These are phyloP conservation scores for Epichloe typhina DNA, from an alignment of 2,329 filamentous ascomycete genomes.

Conservation along the genomic window DNA sequence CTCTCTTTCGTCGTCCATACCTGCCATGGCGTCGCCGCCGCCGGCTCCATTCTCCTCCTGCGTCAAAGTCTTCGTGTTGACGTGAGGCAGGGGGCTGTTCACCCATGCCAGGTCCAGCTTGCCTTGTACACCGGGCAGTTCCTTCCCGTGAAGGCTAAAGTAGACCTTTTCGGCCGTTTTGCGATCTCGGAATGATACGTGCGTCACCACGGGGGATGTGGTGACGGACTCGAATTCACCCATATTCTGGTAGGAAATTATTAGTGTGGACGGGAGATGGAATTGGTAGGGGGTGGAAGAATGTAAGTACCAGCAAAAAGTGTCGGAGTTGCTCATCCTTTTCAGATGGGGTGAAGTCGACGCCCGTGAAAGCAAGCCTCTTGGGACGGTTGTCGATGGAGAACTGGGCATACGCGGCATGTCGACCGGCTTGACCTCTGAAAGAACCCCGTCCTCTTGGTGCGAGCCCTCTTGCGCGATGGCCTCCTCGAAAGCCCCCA, in stretches of 20 bases:
- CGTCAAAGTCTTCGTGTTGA: conserved; percentile 6
- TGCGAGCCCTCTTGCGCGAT: conserved; percentile 20
- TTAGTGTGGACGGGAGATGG: neutral
- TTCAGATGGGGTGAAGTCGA: conserved; percentile 46
- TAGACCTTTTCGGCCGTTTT: conserved; percentile 60
- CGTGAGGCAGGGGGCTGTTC: conserved; percentile 16
- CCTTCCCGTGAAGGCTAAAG: conserved; percentile 40
- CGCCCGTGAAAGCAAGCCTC: conserved; percentile 49
- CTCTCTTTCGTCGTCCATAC: conserved; percentile 12
- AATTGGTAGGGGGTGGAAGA: neutral
- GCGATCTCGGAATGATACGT: conserved; percentile 52
- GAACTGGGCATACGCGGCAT: conserved; percentile 46
- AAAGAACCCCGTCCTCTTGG: conserved; percentile 27
- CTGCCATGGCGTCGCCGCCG: conserved; percentile 15
- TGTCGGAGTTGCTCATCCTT: conserved; percentile 59
- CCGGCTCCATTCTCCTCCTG: neutral
- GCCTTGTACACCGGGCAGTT: conserved; percentile 48
- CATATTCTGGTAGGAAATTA: conserved; percentile 31
- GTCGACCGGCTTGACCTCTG: conserved; percentile 32
- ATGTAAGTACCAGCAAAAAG: conserved; percentile 48
- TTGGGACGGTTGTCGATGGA: conserved; percentile 67
- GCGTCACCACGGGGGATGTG: conserved; percentile 30
- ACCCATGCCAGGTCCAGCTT: conserved; percentile 56
- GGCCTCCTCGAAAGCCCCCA: conserved; percentile 21
- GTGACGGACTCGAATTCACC: conserved; percentile 50